Evolutionary conservation across 2,329 filamentous ascomycete species (phyloP), one percentile per base, ranked within the genome.

Genomic region (Drechmeria coniospora): DNA sequence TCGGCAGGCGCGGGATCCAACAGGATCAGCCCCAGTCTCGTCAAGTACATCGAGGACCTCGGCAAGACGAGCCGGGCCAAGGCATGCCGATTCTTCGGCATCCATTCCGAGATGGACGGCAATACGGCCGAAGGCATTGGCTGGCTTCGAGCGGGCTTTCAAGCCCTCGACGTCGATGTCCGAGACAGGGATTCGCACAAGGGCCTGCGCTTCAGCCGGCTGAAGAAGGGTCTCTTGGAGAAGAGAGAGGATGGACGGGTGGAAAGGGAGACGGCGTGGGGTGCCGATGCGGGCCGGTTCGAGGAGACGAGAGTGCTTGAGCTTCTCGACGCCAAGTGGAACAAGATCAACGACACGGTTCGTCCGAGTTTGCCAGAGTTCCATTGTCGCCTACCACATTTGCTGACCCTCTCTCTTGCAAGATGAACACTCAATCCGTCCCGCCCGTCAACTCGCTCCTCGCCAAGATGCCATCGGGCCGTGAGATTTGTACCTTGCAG

Each of bases 291-390:
- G 0, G 87, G 90, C 1, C 76, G 70, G 41, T 55, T 82, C 12
- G 90, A 95, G 49, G 90, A 98, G 54, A 73, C 66, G 2, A 66
- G 84, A 30, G 78, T 95, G 3, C 63, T 94, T 28, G 80, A 90
- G 42, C 82, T 90, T 73, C 57, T 98, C 19, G 71, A 92, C 41
- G 66, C 63, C 21, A 94, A 93, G 49, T 94, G 90, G 87, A 73
- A 71, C 35, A 90, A 84, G 56, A 73, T 84, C 53, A 98, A 98
- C 46, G 83, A 94, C 51, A 92, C 81, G 12, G 81, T 92, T 56
- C 57, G 71, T 36, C 5, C 3, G 4, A 2, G n/a, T n/a, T n/a
- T 2, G 8, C 5, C 4, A 9, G 7, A 0, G 1, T 8, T 2
- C 2, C 2, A 1, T 8, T 14, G n/a, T 15, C n/a, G 12, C 6